phyloP scores from a whole-genome alignment of 495 filamentous ascomycete genomes.

The Aspergillus cristatus region DNA sequence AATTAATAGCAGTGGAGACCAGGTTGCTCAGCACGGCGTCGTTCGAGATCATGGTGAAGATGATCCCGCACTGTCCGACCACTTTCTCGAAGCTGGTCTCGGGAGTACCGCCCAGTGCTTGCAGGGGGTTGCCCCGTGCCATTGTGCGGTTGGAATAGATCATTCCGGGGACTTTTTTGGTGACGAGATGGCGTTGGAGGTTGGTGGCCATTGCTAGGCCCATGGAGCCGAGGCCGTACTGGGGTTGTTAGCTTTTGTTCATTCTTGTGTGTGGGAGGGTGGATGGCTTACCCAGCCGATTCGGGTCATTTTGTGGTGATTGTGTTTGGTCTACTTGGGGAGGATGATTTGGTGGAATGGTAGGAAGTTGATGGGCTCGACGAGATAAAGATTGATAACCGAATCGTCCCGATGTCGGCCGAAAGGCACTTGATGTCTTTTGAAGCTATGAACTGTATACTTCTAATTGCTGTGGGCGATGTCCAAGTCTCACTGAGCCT shows the following conservation, averaged over 20 bases:
- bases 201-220: conserved; percentile 42
- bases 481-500: too few relatives aligned
- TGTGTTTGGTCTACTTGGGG: background rate
- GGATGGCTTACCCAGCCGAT: conserved; percentile 30
- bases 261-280: background rate
- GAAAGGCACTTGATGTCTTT: conserved; percentile 4
- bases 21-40: conserved; percentile 31
- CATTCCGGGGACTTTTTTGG: conserved; percentile 26
- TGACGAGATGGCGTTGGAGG: conserved; percentile 34
- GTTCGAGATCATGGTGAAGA: conserved; percentile 41
- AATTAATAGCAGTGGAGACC: conserved; percentile 21
- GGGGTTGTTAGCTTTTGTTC: conserved; percentile 3
- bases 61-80: conserved; percentile 30
- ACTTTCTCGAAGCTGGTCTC: conserved; percentile 27
- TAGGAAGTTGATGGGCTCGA: background rate
- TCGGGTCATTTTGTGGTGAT: conserved; percentile 22
- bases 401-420: conserved; percentile 13
- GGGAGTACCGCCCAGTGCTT: conserved; percentile 24
- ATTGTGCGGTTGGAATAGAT: conserved; percentile 39
- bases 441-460: too few relatives aligned
- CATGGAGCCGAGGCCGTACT: conserved; percentile 43
- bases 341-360: background rate
- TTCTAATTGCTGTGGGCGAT: too few relatives aligned
- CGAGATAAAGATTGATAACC: conserved; percentile 4
- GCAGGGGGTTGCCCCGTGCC: conserved; percentile 28